Percentiles rank a stretch among this genome's conserved stretches.
Conservation (phyloP, 441 rosid genomes). For the Mallotus japonicus region DNA sequence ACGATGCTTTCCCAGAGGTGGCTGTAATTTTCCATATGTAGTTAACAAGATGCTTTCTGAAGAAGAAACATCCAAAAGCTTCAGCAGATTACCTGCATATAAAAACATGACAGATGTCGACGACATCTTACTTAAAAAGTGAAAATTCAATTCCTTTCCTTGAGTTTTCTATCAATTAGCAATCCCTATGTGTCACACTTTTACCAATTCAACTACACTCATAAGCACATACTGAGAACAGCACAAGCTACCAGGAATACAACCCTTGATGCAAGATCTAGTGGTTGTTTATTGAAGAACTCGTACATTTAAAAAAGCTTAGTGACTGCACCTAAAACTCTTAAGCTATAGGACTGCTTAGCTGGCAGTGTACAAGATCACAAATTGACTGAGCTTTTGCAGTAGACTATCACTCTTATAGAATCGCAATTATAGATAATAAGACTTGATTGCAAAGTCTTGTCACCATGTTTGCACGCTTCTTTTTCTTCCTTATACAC, state of each 20-base stretch:
- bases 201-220: background rate
- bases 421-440: background rate
- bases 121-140: background rate
- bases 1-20: slow-evolving; percentile 95
- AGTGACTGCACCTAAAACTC: background rate
- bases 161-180: background rate
- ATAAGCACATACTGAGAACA: background rate
- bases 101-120: slow-evolving; percentile 14
- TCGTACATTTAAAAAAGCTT: background rate
- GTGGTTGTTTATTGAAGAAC: background rate
- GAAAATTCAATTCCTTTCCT: background rate
- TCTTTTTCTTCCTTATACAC: background rate
- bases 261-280: background rate
- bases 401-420: background rate
- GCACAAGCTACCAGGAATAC: background rate
- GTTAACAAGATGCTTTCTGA: slow-evolving; percentile 59
- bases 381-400: background rate
- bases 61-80: slow-evolving; percentile 76
- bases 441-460: background rate
- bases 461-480: background rate
- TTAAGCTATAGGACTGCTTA: background rate
- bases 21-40: slow-evolving; percentile 90
- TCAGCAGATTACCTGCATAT: slow-evolving; percentile 67
- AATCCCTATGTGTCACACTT: background rate
- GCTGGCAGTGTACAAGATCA: background rate